Base-by-base conservation (phyloP, 768 basidiomycete species). In the Leccinum arenicola region DNA sequence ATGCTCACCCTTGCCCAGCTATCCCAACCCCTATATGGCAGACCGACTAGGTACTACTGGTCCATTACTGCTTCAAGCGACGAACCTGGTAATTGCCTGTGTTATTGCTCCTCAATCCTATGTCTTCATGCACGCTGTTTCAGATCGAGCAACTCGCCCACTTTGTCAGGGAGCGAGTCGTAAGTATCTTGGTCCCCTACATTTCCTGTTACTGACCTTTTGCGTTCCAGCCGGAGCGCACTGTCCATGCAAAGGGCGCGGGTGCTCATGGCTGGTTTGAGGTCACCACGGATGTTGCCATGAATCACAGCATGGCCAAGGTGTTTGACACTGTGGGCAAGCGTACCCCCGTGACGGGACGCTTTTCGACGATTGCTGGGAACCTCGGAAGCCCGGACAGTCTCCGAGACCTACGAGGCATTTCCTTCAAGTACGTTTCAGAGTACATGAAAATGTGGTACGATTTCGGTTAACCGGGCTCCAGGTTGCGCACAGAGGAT, bases 361-460 rank as follows among this genome's bases (percentile, higher is more conserved):
- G 84, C n/a, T 82, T 85, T 72, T 80, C 78, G 33, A 86, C 84
- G 31, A 84, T 85, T 49, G 75, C 75, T 15, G 82, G 83, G n/a
- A 78, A 80, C 17, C 67, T 76, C 48, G 84, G 83, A 15, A 76
- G 75, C 25, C 75, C 82, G 1, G 83, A 85, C 63, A 69, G 70
- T 52, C 73, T 77, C 35, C 70, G 83, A 35, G 83, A 85, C 57
- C 77, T 82, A 6, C 74, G 84, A 58, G 84, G 84, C 1, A 81
- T 85, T 62, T 82, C 81, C 2, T 71, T 76, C 21, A 76, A 82
- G 72, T 77, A 75, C 38, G 77, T 74, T 25, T 60, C 63, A 15
- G 19, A 71, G 14, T 74, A 50, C 12, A 25, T 29, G 10, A 21
- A 33, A 47, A 45, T 15, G 9, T 50, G 50, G 27, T 15, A 45